Conservation (phyloP, 1,284 basidiomycete species). For the Cutaneotrichosporon sp. region DNA sequence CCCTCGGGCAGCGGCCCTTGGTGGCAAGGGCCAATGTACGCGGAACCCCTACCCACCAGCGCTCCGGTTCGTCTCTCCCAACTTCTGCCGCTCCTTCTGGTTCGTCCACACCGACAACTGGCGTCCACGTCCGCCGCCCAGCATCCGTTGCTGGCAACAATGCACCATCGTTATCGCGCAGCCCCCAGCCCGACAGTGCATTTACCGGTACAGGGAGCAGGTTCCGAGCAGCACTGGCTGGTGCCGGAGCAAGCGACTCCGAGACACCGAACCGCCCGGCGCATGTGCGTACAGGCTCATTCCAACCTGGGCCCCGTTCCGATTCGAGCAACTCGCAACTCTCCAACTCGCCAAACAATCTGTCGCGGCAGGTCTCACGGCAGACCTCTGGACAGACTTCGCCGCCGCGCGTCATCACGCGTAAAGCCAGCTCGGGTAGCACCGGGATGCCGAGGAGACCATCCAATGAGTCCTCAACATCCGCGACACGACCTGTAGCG, state of each 20-base stretch:
- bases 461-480: not conserved
- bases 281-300: not conserved
- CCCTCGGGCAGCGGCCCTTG: conserved; percentile 1
- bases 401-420: not conserved
- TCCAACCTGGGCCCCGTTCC: not conserved
- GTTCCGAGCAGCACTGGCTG: not conserved
- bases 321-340: conserved; percentile 3
- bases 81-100: not conserved
- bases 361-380: not conserved
- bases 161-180: not conserved
- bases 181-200: not conserved
- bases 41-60: not conserved
- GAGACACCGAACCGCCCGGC: not conserved
- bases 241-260: not conserved
- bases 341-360: not conserved
- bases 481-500: no score
- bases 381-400: not conserved
- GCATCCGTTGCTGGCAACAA: not conserved
- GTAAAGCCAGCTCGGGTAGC: not conserved
- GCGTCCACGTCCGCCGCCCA: not conserved
- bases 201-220: not conserved
- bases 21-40: not conserved
- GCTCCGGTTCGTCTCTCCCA: conserved; percentile 1
- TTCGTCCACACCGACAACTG: not conserved
- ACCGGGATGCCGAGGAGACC: not conserved